Evolutionary conservation across 2,329 filamentous ascomycete genomes (phyloP).

Genomic region (Clonostachys rhizophaga): DNA sequence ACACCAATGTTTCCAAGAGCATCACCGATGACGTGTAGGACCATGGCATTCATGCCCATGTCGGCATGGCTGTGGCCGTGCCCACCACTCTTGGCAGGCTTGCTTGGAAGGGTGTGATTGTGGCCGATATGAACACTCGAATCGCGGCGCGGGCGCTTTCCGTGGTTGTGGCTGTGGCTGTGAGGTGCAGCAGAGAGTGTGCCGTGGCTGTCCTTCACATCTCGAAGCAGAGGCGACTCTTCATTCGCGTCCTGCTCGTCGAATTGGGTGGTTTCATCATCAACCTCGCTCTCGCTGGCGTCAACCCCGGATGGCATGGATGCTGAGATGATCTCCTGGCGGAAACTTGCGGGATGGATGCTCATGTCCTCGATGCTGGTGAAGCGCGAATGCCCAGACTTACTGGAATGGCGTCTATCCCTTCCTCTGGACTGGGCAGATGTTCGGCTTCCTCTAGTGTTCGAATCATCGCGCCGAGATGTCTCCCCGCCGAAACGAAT

Average conservation of each 20-base stretch:
- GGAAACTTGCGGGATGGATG: conserved; percentile 84
- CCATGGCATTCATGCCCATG: conserved; percentile 90
- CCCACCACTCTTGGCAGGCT: conserved; percentile 52
- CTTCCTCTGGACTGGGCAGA: conserved; percentile 29
- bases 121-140: conserved; percentile 64
- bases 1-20: conserved; percentile 84
- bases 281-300: conserved; percentile 41
- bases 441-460: conserved; percentile 17
- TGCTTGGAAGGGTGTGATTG: conserved; percentile 74
- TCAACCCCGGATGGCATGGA: conserved; percentile 48
- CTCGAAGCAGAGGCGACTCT: conserved; percentile 41
- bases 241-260: conserved; percentile 38
- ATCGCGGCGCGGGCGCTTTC: conserved; percentile 25
- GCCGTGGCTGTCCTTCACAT: conserved; percentile 20
- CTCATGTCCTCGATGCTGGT: conserved; percentile 69
- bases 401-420: conserved; percentile 37
- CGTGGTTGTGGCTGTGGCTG: conserved; percentile 6
- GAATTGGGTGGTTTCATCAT: conserved; percentile 38
- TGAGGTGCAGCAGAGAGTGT: conserved; percentile 13
- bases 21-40: conserved; percentile 75
- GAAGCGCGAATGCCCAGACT: conserved; percentile 53
- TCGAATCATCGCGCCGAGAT: conserved; percentile 15
- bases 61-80: conserved; percentile 78
- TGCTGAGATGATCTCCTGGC: conserved; percentile 89
- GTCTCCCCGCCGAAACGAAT: conserved; percentile 30